Conservation (phyloP, 805 yeast species). For the Yamadazyma akitaensis region DNA sequence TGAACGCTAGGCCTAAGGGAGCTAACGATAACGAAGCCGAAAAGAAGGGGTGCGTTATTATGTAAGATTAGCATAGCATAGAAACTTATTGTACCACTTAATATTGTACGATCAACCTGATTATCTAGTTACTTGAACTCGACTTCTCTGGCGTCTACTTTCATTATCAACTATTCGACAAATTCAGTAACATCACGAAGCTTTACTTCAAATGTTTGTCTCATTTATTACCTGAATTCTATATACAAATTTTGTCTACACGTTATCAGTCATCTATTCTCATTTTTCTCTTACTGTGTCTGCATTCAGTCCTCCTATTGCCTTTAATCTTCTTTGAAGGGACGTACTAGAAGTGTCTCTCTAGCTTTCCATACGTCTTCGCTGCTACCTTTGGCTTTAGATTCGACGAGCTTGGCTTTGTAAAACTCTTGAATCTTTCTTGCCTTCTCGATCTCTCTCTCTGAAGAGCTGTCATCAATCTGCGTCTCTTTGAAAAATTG, state of each 20-base stretch:
- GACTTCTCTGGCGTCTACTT: too few species aligned
- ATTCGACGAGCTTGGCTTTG: constrained; percentile 57
- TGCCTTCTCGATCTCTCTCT: constrained; percentile 44
- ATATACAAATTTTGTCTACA: not conserved
- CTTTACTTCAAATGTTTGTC: too few species aligned
- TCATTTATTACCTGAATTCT: not conserved
- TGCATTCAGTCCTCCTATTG: not conserved
- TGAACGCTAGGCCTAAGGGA: constrained; percentile 84
- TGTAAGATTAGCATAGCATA: constrained; percentile 19
- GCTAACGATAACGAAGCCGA: constrained; percentile 43
- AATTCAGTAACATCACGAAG: too few species aligned
- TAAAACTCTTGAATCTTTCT: constrained; percentile 66
- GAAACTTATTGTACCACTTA: not conserved
- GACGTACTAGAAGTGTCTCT: constrained; percentile 28
- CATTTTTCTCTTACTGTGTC: not conserved
- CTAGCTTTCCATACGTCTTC: constrained; percentile 80
- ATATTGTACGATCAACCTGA: not conserved
- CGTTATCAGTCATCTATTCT: not conserved
- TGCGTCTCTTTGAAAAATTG: constrained; percentile 18
- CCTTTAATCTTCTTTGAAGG: constrained; percentile 27
- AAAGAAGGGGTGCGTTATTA: constrained; percentile 37
- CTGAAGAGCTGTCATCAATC: constrained; percentile 17
- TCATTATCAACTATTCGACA: too few species aligned
- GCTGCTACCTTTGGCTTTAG: constrained; percentile 65
- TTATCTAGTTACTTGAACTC: not conserved